These are phyloP conservation scores for Somion occarium DNA, from an alignment of 1,284 basidiomycete genomes.

Conservation along the genomic window DNA sequence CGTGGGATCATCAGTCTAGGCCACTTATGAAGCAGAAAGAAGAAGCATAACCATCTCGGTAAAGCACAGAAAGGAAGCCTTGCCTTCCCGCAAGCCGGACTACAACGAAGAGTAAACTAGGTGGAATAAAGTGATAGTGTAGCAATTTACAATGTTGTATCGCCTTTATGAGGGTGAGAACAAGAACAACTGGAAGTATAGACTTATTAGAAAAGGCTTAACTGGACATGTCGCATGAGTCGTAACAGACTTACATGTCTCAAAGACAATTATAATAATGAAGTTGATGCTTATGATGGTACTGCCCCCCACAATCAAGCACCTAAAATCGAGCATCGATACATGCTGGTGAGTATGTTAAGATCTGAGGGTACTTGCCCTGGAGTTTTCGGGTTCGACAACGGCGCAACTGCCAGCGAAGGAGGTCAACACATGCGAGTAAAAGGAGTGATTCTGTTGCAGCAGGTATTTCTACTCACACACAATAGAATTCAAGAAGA, in stretches of 20 bases:
- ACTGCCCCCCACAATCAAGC: slow-evolving; percentile 2
- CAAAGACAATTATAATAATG: slow-evolving; percentile 3
- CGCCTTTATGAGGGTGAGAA: slow-evolving; percentile 6
- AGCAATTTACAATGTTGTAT: slow-evolving; percentile 4
- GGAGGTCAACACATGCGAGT: not conserved
- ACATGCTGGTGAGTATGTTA: not conserved
- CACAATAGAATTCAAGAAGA: slow-evolving; percentile 1
- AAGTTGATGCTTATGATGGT: slow-evolving; percentile 4
- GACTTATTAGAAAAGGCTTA: no score
- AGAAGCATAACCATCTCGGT: slow-evolving; percentile 10
- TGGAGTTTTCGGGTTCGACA: not conserved
- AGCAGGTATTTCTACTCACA: not conserved
- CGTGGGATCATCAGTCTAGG: not conserved
- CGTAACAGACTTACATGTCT: slow-evolving; percentile 1
- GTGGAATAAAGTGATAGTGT: not conserved
- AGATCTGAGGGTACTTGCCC: slow-evolving; percentile 1
- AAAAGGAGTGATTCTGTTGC: not conserved
- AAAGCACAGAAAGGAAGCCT: slow-evolving; percentile 5
- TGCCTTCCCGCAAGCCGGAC: slow-evolving; percentile 1
- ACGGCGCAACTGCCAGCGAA: slow-evolving; percentile 1
- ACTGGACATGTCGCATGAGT: not conserved
- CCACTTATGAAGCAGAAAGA: slow-evolving; percentile 7
- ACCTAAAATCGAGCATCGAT: not conserved
- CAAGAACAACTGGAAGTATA: slow-evolving; percentile 1
- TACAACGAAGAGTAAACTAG: not conserved